A percentile compares a stretch with the other conserved stretches of the same genome.
phyloP scores from a whole-genome alignment of 179 eudicot genomes.

The Sideroxylon spinosum region DNA sequence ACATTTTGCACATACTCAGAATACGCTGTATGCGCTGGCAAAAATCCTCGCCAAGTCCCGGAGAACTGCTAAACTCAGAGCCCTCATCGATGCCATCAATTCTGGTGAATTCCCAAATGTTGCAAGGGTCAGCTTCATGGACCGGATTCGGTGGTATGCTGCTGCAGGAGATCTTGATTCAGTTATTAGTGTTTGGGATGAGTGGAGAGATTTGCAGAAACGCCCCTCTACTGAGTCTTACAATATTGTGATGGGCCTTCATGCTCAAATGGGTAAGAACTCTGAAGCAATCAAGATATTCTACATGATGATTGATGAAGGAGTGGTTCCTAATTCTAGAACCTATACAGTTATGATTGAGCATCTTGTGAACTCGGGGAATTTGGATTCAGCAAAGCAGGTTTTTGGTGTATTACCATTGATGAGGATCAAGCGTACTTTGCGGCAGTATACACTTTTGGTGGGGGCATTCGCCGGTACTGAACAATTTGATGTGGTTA shows the following conservation, averaged over 20 bases:
- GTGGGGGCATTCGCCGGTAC: slow-evolving; percentile 46
- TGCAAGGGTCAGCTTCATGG: slow-evolving; percentile 55
- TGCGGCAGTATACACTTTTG: slow-evolving; percentile 58
- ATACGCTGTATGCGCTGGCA: slow-evolving; percentile 54
- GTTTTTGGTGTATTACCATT: slow-evolving; percentile 54
- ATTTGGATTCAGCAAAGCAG: slow-evolving; percentile 26
- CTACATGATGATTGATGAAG: slow-evolving; percentile 48
- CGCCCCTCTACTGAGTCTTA: slow-evolving; percentile 59
- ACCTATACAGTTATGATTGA: slow-evolving; percentile 42
- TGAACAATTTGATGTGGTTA: slow-evolving; percentile 47
- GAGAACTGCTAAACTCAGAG: slow-evolving; percentile 48
- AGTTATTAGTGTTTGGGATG: slow-evolving; percentile 59
- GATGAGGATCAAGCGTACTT: slow-evolving; percentile 71
- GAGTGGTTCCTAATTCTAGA: slow-evolving; percentile 59
- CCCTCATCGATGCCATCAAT: slow-evolving; percentile 62
- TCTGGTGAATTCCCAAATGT: slow-evolving; percentile 60
- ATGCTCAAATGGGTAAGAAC: slow-evolving; percentile 50
- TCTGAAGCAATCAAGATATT: slow-evolving; percentile 61
- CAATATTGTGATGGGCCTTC: slow-evolving; percentile 67
- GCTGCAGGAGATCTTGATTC: slow-evolving; percentile 56
- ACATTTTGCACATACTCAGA: slow-evolving; percentile 60
- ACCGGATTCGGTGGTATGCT: slow-evolving; percentile 67
- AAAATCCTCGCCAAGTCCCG: slow-evolving; percentile 67
- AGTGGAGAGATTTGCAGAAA: slow-evolving; percentile 43
- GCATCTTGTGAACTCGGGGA: slow-evolving; percentile 44